Percentiles rank a stretch among this genome's conserved stretches.
phyloP scores from a whole-genome alignment of 176 grass and related monocot genomes.

The Urochloa ruziziensis region DNA sequence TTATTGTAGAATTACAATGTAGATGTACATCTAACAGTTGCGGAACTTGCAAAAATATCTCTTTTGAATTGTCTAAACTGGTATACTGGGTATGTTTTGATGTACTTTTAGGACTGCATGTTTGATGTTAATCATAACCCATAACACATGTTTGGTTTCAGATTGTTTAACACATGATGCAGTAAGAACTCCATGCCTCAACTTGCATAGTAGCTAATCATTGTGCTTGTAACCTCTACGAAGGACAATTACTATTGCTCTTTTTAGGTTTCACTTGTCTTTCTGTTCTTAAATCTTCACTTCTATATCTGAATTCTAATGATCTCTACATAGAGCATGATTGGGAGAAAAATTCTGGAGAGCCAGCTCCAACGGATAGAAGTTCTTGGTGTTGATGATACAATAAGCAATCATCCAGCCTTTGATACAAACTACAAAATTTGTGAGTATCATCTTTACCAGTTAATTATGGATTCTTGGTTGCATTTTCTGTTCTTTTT shows the following conservation, averaged over 20 bases:
- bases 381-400: conserved; percentile 58
- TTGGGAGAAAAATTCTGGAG: conserved; percentile 84
- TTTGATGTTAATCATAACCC: not conserved
- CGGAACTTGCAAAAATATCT: not conserved
- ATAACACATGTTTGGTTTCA: no score
- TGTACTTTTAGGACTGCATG: not conserved
- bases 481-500: conserved; percentile 22
- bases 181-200: conserved; percentile 14
- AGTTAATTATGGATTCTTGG: not conserved
- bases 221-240: no score
- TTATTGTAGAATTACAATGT: not conserved
- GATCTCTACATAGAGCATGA: conserved; percentile 77
- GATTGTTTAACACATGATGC: conserved; percentile 8
- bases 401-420: conserved; percentile 63
- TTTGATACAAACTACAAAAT: conserved; percentile 89
- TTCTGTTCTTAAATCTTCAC: not conserved
- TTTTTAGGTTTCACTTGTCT: no score
- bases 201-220: no score
- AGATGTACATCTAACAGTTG: not conserved
- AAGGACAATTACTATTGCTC: no score
- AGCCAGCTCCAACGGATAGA: conserved; percentile 66
- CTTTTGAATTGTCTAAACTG: conserved; percentile 15
- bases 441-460: conserved; percentile 55
- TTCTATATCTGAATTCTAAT: conserved; percentile 25
- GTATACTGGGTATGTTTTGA: not conserved